Conservation (phyloP, 805 yeast genomes). For the Saccharomycopsis sp. region DNA sequence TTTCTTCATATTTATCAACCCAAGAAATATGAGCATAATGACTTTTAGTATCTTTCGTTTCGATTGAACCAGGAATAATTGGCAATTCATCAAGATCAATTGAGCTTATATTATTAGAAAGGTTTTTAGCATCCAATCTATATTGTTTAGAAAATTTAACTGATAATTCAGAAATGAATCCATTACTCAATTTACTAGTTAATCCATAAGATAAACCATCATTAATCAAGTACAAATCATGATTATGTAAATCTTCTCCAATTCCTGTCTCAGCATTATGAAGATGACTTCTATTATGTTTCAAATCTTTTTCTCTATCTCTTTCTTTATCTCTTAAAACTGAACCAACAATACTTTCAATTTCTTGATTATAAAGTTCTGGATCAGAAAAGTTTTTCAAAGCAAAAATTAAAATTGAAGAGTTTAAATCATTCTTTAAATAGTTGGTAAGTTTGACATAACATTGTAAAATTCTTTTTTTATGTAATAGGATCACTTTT, state of each 20-base stretch:
- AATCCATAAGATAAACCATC: slow-evolving; percentile 42
- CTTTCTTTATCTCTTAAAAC: slow-evolving; percentile 17
- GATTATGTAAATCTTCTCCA: slow-evolving; percentile 16
- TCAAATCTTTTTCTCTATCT: slow-evolving; percentile 17
- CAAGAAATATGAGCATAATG: slow-evolving; percentile 12
- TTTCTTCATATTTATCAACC: slow-evolving; percentile 20
- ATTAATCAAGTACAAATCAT: slow-evolving; percentile 19
- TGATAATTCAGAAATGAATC: slow-evolving; percentile 28
- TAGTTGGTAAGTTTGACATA: slow-evolving; percentile 28
- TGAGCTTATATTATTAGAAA: background rate
- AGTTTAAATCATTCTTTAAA: slow-evolving; percentile 28
- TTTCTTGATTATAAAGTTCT: slow-evolving; percentile 19
- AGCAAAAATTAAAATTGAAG: slow-evolving; percentile 30
- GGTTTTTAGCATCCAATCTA: background rate
- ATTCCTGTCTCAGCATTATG: slow-evolving; percentile 2
- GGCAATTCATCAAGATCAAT: slow-evolving; percentile 16
- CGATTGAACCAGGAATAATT: slow-evolving; percentile 24
- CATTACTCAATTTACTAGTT: slow-evolving; percentile 35
- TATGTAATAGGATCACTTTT: slow-evolving; percentile 27
- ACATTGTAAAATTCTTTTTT: slow-evolving; percentile 35
- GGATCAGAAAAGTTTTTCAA: slow-evolving; percentile 37
- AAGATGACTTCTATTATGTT: slow-evolving; percentile 7
- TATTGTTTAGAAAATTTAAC: slow-evolving; percentile 21
- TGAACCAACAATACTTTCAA: background rate
- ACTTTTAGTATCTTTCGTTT: slow-evolving; percentile 25